phyloP scores from a whole-genome alignment of 108 stramenopile species.

The Nitzschia sp. region DNA sequence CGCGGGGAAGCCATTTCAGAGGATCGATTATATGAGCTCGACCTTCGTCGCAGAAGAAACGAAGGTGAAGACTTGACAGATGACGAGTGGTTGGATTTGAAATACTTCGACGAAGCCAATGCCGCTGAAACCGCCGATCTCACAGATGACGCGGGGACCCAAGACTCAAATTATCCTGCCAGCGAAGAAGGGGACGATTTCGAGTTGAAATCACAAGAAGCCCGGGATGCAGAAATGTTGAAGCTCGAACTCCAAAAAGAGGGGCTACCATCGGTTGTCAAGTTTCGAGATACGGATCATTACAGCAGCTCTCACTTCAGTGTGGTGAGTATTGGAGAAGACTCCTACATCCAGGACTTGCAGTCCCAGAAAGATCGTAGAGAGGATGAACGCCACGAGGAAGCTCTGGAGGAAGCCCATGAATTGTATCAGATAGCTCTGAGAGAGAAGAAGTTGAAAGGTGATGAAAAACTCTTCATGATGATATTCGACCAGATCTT shows the following conservation, averaged over 20 bases:
- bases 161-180: not conserved
- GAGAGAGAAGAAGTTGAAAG: slow-evolving; percentile 9
- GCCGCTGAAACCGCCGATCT: not conserved
- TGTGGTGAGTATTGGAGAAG: slow-evolving; percentile 18
- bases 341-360: slow-evolving; percentile 21
- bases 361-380: slow-evolving; percentile 10
- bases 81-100: slow-evolving; percentile 16
- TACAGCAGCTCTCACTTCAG: slow-evolving; percentile 2
- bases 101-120: slow-evolving; percentile 13
- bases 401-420: slow-evolving; percentile 33
- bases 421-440: slow-evolving; percentile 18
- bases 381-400: slow-evolving; percentile 20
- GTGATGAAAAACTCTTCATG: slow-evolving; percentile 19
- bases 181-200: slow-evolving; percentile 9
- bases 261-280: slow-evolving; percentile 19
- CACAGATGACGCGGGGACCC: not conserved
- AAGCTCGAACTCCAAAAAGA: slow-evolving; percentile 13
- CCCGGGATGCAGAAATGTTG: slow-evolving; percentile 3
- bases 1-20: slow-evolving; percentile 15
- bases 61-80: slow-evolving; percentile 14
- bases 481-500: slow-evolving; percentile 14
- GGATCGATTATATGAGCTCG: slow-evolving; percentile 18
- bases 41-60: slow-evolving; percentile 1
- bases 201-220: slow-evolving; percentile 2
- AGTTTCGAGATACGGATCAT: not conserved